phyloP scores from a whole-genome alignment of 176 grass and related monocot species.

The Metroxylon sagu region DNA sequence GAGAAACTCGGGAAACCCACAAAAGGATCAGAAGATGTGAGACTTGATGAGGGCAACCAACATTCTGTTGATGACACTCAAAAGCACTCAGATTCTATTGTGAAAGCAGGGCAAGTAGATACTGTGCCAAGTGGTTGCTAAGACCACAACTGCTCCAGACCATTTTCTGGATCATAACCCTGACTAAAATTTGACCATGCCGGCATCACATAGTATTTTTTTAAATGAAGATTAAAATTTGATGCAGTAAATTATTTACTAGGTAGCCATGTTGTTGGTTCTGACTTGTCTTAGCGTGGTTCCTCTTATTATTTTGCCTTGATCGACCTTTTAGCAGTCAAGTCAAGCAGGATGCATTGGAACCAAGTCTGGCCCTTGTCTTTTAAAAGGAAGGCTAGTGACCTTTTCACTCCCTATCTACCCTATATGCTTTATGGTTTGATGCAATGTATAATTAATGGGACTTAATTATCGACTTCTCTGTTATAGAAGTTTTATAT shows the following conservation, averaged over 20 bases:
- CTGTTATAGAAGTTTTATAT: too few species aligned
- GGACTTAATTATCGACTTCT: too few species aligned
- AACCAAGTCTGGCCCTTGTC: constrained; percentile 37
- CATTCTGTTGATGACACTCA: constrained; percentile 41
- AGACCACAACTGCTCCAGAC: too few species aligned
- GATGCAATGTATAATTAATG: too few species aligned
- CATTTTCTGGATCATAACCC: constrained; percentile 23
- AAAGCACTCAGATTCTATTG: constrained; percentile 17
- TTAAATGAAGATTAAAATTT: constrained; percentile 40
- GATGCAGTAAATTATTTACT: constrained; percentile 54
- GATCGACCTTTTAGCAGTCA: constrained; percentile 88
- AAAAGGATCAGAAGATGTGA: constrained; percentile 46
- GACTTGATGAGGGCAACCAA: constrained; percentile 43
- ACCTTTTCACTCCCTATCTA: too few species aligned
- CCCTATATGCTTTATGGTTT: too few species aligned
- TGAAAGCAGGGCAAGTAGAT: constrained; percentile 20
- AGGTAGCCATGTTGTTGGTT: constrained; percentile 45
- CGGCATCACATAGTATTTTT: constrained; percentile 39
- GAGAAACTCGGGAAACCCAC: constrained; percentile 58
- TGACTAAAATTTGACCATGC: constrained; percentile 68
- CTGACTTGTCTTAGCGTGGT: constrained; percentile 39
- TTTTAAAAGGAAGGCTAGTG: too few species aligned
- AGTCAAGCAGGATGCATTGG: constrained; percentile 42
- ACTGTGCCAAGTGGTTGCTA: too few species aligned
- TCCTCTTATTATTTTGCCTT: constrained; percentile 56